Evolutionary conservation across 495 filamentous ascomycete genomes (phyloP).

Genomic region (Penicillium bialowiezense): DNA sequence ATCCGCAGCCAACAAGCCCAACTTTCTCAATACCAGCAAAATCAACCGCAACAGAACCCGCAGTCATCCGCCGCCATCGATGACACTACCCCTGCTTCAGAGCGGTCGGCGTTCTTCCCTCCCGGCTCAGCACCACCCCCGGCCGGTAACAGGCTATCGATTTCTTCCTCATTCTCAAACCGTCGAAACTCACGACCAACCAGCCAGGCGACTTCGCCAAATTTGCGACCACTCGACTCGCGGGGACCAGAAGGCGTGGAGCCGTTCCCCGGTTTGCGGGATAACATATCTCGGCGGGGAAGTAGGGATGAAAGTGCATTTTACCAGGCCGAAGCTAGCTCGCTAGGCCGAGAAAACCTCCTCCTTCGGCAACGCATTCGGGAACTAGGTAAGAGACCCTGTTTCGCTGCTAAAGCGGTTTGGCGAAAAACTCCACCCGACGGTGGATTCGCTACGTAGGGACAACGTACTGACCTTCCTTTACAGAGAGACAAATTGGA

Average conservation of each 20-base stretch:
- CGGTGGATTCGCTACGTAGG: not conserved
- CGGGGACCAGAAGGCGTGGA: constrained; percentile 29
- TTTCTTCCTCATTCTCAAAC: constrained; percentile 47
- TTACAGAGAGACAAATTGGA: constrained; percentile 36
- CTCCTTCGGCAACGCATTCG: constrained; percentile 84
- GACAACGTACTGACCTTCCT: not conserved
- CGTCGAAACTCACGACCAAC: constrained; percentile 44
- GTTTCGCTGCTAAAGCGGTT: not conserved
- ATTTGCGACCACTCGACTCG: constrained; percentile 31
- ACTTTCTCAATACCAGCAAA: constrained; percentile 61
- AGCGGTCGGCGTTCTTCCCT: constrained; percentile 55
- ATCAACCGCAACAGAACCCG: constrained; percentile 43
- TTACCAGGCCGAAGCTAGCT: constrained; percentile 90
- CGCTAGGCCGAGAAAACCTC: constrained; percentile 85
- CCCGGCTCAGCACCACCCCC: constrained; percentile 33
- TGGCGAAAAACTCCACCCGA: constrained; percentile 2
- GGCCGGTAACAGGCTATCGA: constrained; percentile 26
- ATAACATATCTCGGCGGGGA: constrained; percentile 32
- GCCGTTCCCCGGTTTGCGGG: constrained; percentile 25
- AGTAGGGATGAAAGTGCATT: constrained; percentile 78
- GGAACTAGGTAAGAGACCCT: constrained; percentile 56
- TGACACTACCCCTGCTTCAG: constrained; percentile 64
- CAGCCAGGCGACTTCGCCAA: constrained; percentile 38
- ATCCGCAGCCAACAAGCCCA: constrained; percentile 86
- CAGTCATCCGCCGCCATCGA: constrained; percentile 55